Base-by-base conservation (phyloP, 768 basidiomycete species). In the Suillus spraguei region DNA sequence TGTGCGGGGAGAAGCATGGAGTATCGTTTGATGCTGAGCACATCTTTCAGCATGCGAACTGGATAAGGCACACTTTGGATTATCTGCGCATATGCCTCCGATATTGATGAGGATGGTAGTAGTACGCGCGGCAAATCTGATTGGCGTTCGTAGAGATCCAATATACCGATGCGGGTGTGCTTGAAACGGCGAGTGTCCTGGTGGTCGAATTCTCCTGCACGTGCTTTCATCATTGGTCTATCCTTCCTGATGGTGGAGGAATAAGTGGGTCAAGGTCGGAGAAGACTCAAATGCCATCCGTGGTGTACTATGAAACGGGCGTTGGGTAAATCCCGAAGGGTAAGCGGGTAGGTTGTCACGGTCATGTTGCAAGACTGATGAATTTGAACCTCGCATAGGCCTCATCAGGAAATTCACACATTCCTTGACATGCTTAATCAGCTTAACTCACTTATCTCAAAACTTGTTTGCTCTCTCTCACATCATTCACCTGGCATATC, bases 91-190 rank as follows among this genome's bases (percentile, higher is more conserved):
- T 78, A 78, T 2, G 78, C 76, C 69, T 87, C 81, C 10, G 85
- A 69, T 41, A 74, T 74, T 20, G 84, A 80, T 4, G 76, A 72
- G 4, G 79, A 78, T 4, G 84, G 78, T 54, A n/a, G n/a, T n/a
- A n/a, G n/a, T n/a, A 83, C 59, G 22, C 77, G 71, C 33, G 67
- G 71, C 46, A 84, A 68, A 47, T 77, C 71, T 35, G 81, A 70
- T 16, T 75, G 73, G 22, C 75, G 77, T 67, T 91, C 86, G 71
- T 92, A 93, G 36, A 91, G 74, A 67, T 92, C 89, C 91, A 91
- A 93, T 49, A 79, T 13, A 91, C 91, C 91, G 42, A 90, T 62
- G 32, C 76, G 80, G 14, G 47, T 49, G 5, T 49, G 47, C 47
- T 49, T 49, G 22, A 14, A 22, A 49, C 13, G 47, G 22, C 22